phyloP scores from a whole-genome alignment of 371 early-diverging fungal species.

The Synchytrium microbalum region DNA sequence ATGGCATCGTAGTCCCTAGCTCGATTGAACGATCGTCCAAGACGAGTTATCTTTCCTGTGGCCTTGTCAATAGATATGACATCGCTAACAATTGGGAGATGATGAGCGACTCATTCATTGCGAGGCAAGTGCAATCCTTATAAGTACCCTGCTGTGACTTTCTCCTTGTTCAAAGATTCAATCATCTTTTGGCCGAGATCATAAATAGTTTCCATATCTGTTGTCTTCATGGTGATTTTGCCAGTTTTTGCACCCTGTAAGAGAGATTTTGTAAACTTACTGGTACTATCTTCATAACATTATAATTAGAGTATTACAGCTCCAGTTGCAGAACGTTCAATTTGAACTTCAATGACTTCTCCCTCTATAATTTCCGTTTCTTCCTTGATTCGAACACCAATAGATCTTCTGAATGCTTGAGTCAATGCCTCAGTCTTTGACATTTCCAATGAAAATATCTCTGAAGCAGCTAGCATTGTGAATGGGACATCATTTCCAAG shows the following conservation, averaged over 20 bases:
- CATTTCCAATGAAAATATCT: slow-evolving; percentile 97
- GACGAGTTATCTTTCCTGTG: slow-evolving; percentile 93
- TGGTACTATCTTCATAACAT: slow-evolving; percentile 2
- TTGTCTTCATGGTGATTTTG: slow-evolving; percentile 97
- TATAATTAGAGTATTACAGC: slow-evolving; percentile 19
- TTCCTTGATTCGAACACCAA: slow-evolving; percentile 97
- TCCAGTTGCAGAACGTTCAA: slow-evolving; percentile 87
- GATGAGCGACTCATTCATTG: too few species aligned
- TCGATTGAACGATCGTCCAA: slow-evolving; percentile 90
- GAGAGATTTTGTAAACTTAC: background rate
- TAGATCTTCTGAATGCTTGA: slow-evolving; percentile 95
- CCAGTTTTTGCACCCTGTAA: slow-evolving; percentile 76
- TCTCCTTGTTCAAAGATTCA: slow-evolving; percentile 92
- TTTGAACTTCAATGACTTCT: slow-evolving; percentile 97
- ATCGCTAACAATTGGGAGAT: slow-evolving; percentile 54
- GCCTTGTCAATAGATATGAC: slow-evolving; percentile 98
- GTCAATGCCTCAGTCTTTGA: slow-evolving; percentile 97
- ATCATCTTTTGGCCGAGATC: slow-evolving; percentile 99
- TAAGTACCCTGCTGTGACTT: slow-evolving; percentile 82
- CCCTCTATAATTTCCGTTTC: slow-evolving; percentile 97
- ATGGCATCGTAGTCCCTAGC: slow-evolving; percentile 96
- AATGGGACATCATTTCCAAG: slow-evolving; percentile 93
- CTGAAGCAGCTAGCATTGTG: slow-evolving; percentile 92
- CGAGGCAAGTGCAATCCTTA: too few species aligned
- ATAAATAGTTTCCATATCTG: slow-evolving; percentile 99